Conservation (phyloP, 2,329 filamentous ascomycete species). For the Alternaria longipes region DNA sequence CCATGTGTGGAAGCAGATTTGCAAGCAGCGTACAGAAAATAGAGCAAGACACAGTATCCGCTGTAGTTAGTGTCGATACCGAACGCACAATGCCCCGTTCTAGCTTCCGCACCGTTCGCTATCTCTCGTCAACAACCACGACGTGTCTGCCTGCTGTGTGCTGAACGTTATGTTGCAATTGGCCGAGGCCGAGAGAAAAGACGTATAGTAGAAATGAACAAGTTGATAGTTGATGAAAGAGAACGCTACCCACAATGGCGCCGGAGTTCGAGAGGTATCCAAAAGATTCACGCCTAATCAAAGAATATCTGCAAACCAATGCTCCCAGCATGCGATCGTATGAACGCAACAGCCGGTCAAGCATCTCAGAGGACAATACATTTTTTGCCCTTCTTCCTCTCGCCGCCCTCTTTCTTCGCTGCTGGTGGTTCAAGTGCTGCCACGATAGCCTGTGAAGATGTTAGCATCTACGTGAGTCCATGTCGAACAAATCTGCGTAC, state of each 20-base stretch:
- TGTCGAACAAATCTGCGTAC: slow-evolving; percentile 61
- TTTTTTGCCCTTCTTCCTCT: slow-evolving; percentile 47
- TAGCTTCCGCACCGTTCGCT: not conserved
- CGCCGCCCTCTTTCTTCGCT: slow-evolving; percentile 69
- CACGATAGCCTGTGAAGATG: slow-evolving; percentile 78
- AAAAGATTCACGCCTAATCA: slow-evolving; percentile 48
- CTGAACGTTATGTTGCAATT: slow-evolving; percentile 7
- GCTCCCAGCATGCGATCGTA: slow-evolving; percentile 29
- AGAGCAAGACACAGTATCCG: slow-evolving; percentile 2
- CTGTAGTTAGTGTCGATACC: not conserved
- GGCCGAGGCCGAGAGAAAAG: not conserved
- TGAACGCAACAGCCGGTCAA: slow-evolving; percentile 9
- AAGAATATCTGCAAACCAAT: slow-evolving; percentile 43
- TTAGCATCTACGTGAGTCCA: slow-evolving; percentile 16
- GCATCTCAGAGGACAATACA: slow-evolving; percentile 49
- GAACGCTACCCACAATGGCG: slow-evolving; percentile 53
- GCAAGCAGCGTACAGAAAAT: not conserved
- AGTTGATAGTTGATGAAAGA: slow-evolving; percentile 42
- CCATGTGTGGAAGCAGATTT: not conserved
- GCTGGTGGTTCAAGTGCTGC: slow-evolving; percentile 89
- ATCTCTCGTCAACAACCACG: not conserved
- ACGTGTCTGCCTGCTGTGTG: not conserved
- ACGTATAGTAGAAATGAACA: slow-evolving; percentile 24
- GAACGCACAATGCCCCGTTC: not conserved
- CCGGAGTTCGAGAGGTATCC: slow-evolving; percentile 52